These are phyloP conservation scores for Annulohypoxylon stygium DNA, from an alignment of 495 filamentous ascomycete species.

Conservation along the genomic window DNA sequence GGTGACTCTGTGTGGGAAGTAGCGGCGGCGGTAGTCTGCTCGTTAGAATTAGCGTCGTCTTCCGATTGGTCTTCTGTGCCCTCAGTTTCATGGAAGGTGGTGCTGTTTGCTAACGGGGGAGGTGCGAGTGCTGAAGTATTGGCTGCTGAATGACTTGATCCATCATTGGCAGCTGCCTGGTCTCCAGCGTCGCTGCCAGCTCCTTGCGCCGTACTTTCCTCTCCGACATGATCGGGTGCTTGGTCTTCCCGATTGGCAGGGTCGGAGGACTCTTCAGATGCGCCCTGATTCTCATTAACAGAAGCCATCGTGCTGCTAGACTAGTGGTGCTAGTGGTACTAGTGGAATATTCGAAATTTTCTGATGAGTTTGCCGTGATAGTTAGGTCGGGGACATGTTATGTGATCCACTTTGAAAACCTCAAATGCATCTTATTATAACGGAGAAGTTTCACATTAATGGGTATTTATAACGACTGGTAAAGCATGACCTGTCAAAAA, in stretches of 20 bases:
- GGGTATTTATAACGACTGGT: not conserved
- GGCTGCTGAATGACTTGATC: not conserved
- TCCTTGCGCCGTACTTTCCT: not conserved
- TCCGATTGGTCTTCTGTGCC: not conserved
- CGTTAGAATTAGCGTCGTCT: not conserved
- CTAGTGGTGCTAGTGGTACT: not conserved
- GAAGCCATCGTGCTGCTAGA: slow-evolving; percentile 3
- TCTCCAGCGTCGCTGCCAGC: not conserved
- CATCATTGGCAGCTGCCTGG: slow-evolving; percentile 4
- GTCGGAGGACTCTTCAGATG: not conserved
- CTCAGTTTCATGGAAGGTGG: not conserved
- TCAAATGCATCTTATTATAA: not conserved
- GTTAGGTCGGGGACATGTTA: not conserved
- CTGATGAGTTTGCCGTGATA: not conserved
- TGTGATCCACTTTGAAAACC: not conserved
- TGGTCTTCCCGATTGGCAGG: not conserved
- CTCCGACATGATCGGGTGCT: not conserved
- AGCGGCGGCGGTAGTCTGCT: not conserved
- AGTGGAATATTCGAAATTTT: not conserved
- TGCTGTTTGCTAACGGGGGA: not conserved
- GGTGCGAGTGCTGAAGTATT: not conserved
- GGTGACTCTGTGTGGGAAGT: not conserved
- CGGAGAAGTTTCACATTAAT: not conserved
- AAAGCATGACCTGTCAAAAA: not conserved
- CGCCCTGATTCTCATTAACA: slow-evolving; percentile 19